phyloP scores from a whole-genome alignment of 345 rosid species.

The Rhizophora mangle region DNA sequence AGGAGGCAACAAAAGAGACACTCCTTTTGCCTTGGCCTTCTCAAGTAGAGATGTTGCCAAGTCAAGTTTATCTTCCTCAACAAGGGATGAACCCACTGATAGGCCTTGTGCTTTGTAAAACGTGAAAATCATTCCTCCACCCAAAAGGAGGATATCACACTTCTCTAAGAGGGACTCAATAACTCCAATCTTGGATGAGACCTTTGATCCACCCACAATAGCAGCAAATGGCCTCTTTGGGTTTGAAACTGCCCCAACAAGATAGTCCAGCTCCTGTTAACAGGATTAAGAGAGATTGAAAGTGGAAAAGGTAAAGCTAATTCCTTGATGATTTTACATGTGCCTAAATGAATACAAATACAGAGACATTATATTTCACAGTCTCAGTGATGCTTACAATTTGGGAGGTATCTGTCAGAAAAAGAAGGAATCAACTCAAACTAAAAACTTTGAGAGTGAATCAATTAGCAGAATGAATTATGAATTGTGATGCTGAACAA shows the following conservation, averaged over 20 bases:
- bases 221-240: conserved; percentile 98
- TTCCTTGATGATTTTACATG: neutral
- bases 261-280: conserved; percentile 85
- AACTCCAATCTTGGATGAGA: conserved; percentile 87
- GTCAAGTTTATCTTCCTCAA: conserved; percentile 89
- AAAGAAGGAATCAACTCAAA: too few relatives aligned
- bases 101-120: conserved; percentile 96
- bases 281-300: conserved; percentile 3
- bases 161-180: conserved; percentile 85
- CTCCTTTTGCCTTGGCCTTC: conserved; percentile 91
- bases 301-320: neutral
- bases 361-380: too few relatives aligned
- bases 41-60: conserved; percentile 81
- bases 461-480: neutral
- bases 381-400: too few relatives aligned
- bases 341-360: too few relatives aligned
- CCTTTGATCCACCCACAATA: conserved; percentile 93
- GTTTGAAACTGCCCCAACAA: conserved; percentile 83
- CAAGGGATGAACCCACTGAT: conserved; percentile 84
- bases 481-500: too few relatives aligned
- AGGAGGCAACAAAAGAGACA: conserved; percentile 70
- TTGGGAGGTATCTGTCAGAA: too few relatives aligned
- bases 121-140: conserved; percentile 98
- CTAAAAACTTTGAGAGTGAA: neutral
- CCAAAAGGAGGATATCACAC: conserved; percentile 75